Evolutionary conservation across 257 asterid species (phyloP), one percentile per base, ranked within the genome.

Genomic region (Solanum bukasovii): DNA sequence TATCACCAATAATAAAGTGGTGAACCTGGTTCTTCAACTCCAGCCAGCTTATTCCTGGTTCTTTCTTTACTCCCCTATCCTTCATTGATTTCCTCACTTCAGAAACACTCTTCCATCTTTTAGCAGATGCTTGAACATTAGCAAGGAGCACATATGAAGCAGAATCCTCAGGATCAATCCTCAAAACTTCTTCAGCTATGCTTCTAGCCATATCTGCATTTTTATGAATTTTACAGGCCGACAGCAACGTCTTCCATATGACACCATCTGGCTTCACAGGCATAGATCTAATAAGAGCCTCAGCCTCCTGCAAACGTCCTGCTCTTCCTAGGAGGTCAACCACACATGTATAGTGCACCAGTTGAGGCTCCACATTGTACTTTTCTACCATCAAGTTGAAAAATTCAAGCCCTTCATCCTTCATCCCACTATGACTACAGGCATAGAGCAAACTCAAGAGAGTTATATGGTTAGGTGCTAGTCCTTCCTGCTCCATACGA

Each of bases 281-380:
- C 98, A 97, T 95, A 87, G 98, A 94, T 86, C 95, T 87, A 59
- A 97, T 94, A 67, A 93, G 90, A 75, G 87, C 87, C 88, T 97
- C 98, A 25, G 98, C 99, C 89, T 94, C 98, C 23, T 91, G 94
- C 89, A 97, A 87, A 87, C 95, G 83, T 5, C 99, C 99, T 44
- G 95, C 93, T 89, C 99, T 92, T n/a, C 98, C 98, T 20, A 95
- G 91, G 85, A 97, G 98, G 90, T 97, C 99, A 52, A 97, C 98
- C 44, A 97, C 85, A 25, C 99, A 97, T 3, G 97, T 95, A 79
- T 96, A 96, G 89, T 97, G 99, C 89, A 94, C 94, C n/a, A 95
- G 90, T 21, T 90, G 92, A 87, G 98, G 99, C 85, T 92, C 86
- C 86, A 97, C 72, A 68, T 89, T 84, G 78, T 94, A 93, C 86